phyloP scores from a whole-genome alignment of 805 yeast genomes.

The Candida awuae region DNA sequence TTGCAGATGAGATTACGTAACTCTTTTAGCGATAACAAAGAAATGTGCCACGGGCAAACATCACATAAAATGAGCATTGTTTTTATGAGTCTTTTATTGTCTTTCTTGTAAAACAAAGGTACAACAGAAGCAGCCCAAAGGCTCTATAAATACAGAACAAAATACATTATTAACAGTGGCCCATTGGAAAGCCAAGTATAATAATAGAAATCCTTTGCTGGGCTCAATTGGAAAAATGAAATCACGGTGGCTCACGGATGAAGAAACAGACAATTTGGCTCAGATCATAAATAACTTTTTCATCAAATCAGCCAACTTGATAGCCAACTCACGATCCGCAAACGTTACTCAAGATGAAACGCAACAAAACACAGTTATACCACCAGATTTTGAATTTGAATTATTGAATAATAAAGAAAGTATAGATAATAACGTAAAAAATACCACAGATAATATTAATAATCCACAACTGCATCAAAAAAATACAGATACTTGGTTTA shows the following conservation, averaged over 20 bases:
- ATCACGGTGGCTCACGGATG: constrained; percentile 20
- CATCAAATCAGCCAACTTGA: constrained; percentile 50
- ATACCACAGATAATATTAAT: no score
- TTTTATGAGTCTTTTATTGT: not conserved
- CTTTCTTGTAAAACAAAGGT: no score
- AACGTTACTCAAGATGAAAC: no score
- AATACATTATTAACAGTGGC: no score
- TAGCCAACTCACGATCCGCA: constrained; percentile 25
- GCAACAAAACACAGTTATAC: no score
- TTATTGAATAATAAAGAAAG: no score
- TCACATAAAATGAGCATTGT: not conserved
- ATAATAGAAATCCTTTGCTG: no score
- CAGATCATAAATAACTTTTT: constrained; percentile 49
- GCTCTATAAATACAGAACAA: no score
- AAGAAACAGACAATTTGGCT: constrained; percentile 27
- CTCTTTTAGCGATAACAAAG: not conserved
- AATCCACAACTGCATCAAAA: not conserved
- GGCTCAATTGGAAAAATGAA: constrained; percentile 3
- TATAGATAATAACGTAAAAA: not conserved
- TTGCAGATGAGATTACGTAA: no score
- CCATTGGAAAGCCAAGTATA: no score
- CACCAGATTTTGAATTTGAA: no score
- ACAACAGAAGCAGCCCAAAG: no score
- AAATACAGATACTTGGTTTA: constrained; percentile 55
- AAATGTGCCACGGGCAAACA: not conserved